These are phyloP conservation scores for Scutellaria galericulata DNA, from an alignment of 257 asterid species.

Conservation along the genomic window DNA sequence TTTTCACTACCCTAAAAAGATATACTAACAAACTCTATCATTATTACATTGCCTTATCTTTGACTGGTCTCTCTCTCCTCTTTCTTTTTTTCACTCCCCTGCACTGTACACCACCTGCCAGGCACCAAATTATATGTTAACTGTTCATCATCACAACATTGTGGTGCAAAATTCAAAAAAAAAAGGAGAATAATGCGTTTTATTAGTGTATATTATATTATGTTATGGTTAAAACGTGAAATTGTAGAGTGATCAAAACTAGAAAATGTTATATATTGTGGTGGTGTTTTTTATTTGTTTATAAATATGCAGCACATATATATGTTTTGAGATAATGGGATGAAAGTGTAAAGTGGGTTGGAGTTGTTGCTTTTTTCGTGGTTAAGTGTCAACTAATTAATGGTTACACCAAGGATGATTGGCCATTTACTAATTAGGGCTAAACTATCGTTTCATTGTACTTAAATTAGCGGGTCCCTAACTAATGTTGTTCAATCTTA, in stretches of 20 bases:
- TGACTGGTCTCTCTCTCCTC: conserved; percentile 50
- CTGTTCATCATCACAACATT: not conserved
- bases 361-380: too few relatives aligned
- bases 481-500: too few relatives aligned
- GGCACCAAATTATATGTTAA: conserved; percentile 26
- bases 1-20: conserved; percentile 45
- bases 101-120: conserved; percentile 28
- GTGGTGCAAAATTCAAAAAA: not conserved
- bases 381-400: too few relatives aligned
- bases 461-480: too few relatives aligned
- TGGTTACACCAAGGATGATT: too few relatives aligned
- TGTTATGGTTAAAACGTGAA: too few relatives aligned
- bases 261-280: not conserved
- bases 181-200: too few relatives aligned
- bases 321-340: not conserved
- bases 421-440: too few relatives aligned
- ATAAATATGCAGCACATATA: not conserved
- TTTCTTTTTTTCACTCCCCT: not conserved
- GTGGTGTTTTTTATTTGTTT: too few relatives aligned
- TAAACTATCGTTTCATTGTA: too few relatives aligned
- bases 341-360: not conserved
- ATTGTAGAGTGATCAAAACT: too few relatives aligned
- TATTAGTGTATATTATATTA: too few relatives aligned
- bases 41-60: conserved; percentile 61
- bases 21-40: conserved; percentile 41